Conservation (phyloP, 73 alveolate species). For the Blepharisma stoltei region DNA sequence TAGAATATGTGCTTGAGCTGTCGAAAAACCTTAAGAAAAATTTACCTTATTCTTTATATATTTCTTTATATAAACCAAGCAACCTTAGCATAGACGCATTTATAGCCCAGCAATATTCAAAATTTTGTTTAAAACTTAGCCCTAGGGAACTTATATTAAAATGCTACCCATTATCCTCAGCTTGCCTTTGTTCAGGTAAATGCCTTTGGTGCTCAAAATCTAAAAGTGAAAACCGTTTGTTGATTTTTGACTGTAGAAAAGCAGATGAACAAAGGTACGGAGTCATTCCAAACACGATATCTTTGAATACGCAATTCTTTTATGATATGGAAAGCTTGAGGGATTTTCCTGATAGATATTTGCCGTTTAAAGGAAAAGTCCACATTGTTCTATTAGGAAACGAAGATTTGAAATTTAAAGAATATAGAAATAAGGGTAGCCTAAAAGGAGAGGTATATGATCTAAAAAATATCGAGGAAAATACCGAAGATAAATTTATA, state of each 20-base stretch:
- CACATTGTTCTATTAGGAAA: constrained; percentile 11
- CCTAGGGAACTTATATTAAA: not conserved
- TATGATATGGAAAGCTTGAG: not conserved
- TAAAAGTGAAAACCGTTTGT: not conserved
- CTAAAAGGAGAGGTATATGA: too few relatives aligned
- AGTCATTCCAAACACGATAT: not conserved
- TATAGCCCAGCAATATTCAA: not conserved
- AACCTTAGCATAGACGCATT: not conserved
- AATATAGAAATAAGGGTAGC: too few relatives aligned
- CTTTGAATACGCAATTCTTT: not conserved
- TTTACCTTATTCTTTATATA: not conserved
- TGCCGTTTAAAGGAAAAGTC: not conserved
- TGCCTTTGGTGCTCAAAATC: not conserved
- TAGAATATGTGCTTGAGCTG: not conserved
- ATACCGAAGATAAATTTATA: not conserved
- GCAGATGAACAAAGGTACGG: not conserved
- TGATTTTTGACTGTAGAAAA: constrained; percentile 1
- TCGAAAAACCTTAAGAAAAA: not conserved
- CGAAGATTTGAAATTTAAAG: not conserved
- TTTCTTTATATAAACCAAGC: not conserved
- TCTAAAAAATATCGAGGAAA: not conserved
- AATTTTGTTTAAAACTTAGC: not conserved
- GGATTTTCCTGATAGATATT: not conserved
- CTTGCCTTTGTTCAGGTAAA: not conserved
- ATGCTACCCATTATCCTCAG: not conserved